Evolutionary conservation across 345 rosid species (phyloP).

Genomic region (Gossypium rotundifolium): DNA sequence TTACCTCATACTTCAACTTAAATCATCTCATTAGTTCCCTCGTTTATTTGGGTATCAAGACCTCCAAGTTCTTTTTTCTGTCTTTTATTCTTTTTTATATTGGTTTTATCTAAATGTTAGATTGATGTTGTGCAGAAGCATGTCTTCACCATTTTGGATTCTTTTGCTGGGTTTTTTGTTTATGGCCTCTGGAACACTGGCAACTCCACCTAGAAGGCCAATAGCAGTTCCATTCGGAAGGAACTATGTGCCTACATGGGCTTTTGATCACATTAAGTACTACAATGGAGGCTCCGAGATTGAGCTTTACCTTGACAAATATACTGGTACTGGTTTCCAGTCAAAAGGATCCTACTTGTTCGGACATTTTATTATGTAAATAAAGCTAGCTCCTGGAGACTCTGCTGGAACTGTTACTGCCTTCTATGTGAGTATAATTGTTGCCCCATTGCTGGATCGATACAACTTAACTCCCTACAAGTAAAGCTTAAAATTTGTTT

Average conservation of each 20-base stretch:
- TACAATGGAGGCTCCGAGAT: constrained; percentile 68
- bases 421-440: constrained; percentile 49
- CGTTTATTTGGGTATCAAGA: neutral
- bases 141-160: constrained; percentile 25
- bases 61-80: no score
- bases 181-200: constrained; percentile 48
- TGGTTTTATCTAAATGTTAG: neutral
- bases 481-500: neutral
- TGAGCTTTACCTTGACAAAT: constrained; percentile 62
- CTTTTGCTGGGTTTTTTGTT: constrained; percentile 28
- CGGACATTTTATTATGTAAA: constrained; percentile 81
- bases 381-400: constrained; percentile 70
- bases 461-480: no score
- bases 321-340: constrained; percentile 84
- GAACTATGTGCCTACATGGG: constrained; percentile 81
- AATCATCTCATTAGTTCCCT: neutral
- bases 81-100: no score
- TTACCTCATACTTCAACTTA: neutral
- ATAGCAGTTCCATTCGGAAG: constrained; percentile 63
- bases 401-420: constrained; percentile 86
- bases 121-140: constrained; percentile 1
- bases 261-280: constrained; percentile 87
- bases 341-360: constrained; percentile 77
- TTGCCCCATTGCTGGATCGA: no score
- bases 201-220: constrained; percentile 49